Evolutionary conservation across 495 filamentous ascomycete genomes (phyloP).

Genomic region (Hypoxylon fragiforme): DNA sequence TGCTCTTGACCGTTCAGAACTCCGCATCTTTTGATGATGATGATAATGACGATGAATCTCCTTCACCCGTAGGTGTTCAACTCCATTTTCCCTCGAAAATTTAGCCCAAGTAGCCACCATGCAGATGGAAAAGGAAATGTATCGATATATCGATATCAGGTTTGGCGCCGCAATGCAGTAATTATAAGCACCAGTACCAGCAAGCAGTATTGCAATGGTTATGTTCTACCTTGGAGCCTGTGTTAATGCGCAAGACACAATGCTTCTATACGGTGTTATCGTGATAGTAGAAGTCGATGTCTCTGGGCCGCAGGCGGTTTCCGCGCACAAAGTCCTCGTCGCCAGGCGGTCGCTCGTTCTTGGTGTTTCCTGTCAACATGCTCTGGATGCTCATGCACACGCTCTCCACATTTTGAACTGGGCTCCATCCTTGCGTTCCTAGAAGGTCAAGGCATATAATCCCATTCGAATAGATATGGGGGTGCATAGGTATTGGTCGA

Average conservation of each 20-base stretch:
- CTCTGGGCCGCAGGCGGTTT: constrained; percentile 75
- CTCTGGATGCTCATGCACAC: constrained; percentile 97
- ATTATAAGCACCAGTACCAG: constrained; percentile 1
- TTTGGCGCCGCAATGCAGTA: constrained; percentile 4
- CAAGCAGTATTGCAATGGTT: not conserved
- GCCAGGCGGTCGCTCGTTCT: constrained; percentile 82
- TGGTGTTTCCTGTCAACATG: constrained; percentile 94
- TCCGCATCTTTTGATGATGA: constrained; percentile 8
- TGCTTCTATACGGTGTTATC: constrained; percentile 74
- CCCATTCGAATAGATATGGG: constrained; percentile 97
- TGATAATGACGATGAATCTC: not conserved
- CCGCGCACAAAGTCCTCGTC: constrained; percentile 82
- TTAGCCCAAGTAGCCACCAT: constrained; percentile 23
- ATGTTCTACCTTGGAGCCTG: not conserved
- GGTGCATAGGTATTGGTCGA: constrained; percentile 88
- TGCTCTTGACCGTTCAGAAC: constrained; percentile 12
- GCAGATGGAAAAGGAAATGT: constrained; percentile 28
- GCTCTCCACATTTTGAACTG: constrained; percentile 95
- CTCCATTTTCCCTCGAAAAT: constrained; percentile 14
- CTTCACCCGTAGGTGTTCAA: constrained; percentile 18
- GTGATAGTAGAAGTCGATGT: constrained; percentile 88
- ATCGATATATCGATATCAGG: constrained; percentile 13
- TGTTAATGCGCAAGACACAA: not conserved
- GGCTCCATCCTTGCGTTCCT: constrained; percentile 84
- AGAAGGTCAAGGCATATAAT: constrained; percentile 97